Evolutionary conservation across 768 basidiomycete genomes (phyloP), one percentile per base, ranked within the genome.

Genomic region (Lentinula raphanica): DNA sequence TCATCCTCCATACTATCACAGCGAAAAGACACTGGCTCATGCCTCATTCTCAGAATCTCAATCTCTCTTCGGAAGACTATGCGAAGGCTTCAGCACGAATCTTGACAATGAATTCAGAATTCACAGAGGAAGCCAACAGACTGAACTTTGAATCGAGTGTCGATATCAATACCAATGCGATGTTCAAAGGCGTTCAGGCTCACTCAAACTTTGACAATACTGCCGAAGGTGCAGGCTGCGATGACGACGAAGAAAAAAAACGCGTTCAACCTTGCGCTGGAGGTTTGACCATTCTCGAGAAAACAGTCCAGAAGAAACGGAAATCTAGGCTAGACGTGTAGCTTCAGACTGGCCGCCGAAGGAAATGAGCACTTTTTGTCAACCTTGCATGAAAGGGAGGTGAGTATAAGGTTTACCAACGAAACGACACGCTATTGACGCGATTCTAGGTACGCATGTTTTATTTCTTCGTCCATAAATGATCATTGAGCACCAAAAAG

Each of bases 351-450:
- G 68, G 77, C 98, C 44, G 84, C 88, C 0, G 84, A 89, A 54
- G 92, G 92, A 5, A 94, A 92, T 63, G 79, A 80, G 46, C 82
- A 84, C 61, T 97, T 99, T 69, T 69, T 98, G 56, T 79, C 81
- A 27, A 93, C 90, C 0, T 88, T 98, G 61, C 85, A 85, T 21
- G 87, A 94, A 63, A 92, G 98, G 74, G 80, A 91, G 74, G 96
- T 96, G 69, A 63, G 91, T 81, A 48, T 49, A 59, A 19, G 53
- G 15, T 48, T 48, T 6, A 28, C 27, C 5, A 48, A 28, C 38
- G 42, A 39, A 58, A 42, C 54, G 42, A 49, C 49, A 50, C 25
- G 46, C 38, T n/a, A n/a, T 53, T 17, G 40, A 61, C 42, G 31
- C 58, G 42, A 40, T 59, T 39, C 53, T 27, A 79, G 89, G 92